Conservation (phyloP, 441 rosid species). For the Isatis lusitanica region DNA sequence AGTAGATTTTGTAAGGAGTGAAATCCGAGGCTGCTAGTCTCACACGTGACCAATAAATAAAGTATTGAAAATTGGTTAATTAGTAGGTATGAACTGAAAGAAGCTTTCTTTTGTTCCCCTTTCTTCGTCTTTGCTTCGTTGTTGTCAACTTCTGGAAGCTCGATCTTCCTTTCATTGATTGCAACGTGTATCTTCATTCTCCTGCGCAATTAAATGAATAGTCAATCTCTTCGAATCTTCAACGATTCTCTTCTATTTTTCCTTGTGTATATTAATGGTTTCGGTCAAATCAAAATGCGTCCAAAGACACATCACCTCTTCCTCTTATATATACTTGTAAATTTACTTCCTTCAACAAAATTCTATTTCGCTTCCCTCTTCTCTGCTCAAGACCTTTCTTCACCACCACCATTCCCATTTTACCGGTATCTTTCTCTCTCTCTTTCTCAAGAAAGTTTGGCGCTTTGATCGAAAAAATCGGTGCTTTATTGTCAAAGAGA, state of each 20-base stretch:
- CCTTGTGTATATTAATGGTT: not conserved
- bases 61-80: not conserved
- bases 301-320: slow-evolving; percentile 6
- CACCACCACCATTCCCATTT: slow-evolving; percentile 3
- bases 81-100: slow-evolving; percentile 25
- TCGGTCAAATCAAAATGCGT: slow-evolving; percentile 26
- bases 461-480: slow-evolving; percentile 20
- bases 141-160: slow-evolving; percentile 39
- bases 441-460: not conserved
- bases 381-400: slow-evolving; percentile 19
- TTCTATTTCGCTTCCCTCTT: slow-evolving; percentile 21
- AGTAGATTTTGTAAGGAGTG: not conserved
- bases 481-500: slow-evolving; percentile 17
- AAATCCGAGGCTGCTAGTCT: not conserved
- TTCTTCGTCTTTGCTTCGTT: not conserved
- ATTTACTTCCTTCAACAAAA: not conserved
- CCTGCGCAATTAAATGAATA: not conserved
- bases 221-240: slow-evolving; percentile 33
- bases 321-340: slow-evolving; percentile 9
- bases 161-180: slow-evolving; percentile 17
- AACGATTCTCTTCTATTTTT: slow-evolving; percentile 10
- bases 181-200: slow-evolving; percentile 28
- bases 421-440: slow-evolving; percentile 14
- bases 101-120: not conserved
- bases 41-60: slow-evolving; percentile 12